Evolutionary conservation across 225 moss, liverwort and hornwort genomes (phyloP), one percentile per base, ranked within the genome.

Genomic region (Straminergon stramineum): DNA sequence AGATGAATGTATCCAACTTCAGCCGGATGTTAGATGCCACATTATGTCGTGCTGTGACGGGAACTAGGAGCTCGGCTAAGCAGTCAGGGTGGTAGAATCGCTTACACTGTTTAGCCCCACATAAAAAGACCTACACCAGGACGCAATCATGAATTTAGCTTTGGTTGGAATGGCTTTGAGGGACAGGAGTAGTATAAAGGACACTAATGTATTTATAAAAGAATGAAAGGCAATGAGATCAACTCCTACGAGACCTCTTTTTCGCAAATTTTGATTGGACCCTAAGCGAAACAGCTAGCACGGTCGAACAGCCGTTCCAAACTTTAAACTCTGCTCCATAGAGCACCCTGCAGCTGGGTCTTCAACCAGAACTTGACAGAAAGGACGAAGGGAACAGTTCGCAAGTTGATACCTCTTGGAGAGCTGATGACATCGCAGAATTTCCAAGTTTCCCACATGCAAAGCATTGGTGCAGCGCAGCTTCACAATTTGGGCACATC

Each of bases 31-130:
- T 86, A 55, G 17, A 79, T 31, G 91, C 92, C 56, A 93, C 83
- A 79, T 67, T 66, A 7, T 75, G 24, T 57, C 78, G 92, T 79
- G 66, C 88, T 62, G 67, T 60, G 28, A 34, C 73, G 55, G 90
- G 84, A 84, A 91, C 89, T 81, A 94, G 91, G 83, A 94, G 89
- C 88, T 91, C 86, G 86, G 91, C 91, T 56, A 93, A 88, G 86
- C 94, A 94, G 32, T 77, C 84, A 53, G 94, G 89, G 76, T 94
- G 94, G 86, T 94, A 94, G 82, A 93, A 94, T 52, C 94, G 90
- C 77, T 89, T 90, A 76, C 94, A 94, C 63, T 84, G 84, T 84
- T 82, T 89, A 41, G 88, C 88, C 35, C 75, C 93, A 85, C 94
- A 94, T 63, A 74, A 91, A 75, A 94, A 91, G 62, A 94, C 93